A percentile compares a stretch with the other conserved stretches of the same genome.
These are phyloP conservation scores for Nemania sp. DNA, from an alignment of 2,329 filamentous ascomycete genomes.

Conservation along the genomic window DNA sequence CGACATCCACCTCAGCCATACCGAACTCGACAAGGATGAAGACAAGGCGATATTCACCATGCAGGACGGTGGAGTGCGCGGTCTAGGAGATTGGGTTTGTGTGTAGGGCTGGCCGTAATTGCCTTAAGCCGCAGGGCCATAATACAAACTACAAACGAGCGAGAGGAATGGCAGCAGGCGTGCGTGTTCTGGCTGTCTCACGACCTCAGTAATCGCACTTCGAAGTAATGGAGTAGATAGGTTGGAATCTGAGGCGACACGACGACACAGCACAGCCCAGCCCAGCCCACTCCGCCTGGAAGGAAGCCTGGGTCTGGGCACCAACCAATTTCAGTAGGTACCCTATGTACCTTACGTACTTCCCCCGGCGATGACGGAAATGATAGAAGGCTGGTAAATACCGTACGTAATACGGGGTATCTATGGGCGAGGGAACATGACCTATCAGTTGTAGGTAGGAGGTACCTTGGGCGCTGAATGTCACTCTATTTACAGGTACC, in stretches of 20 bases:
- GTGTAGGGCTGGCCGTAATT: slow-evolving; percentile 26
- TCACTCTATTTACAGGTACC: too few species aligned
- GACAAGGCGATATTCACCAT: slow-evolving; percentile 40
- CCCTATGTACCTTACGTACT: neutral
- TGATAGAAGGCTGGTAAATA: neutral
- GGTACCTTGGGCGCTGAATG: too few species aligned
- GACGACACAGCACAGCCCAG: slow-evolving; percentile 15
- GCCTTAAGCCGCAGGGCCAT: slow-evolving; percentile 34
- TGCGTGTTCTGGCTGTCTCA: slow-evolving; percentile 16
- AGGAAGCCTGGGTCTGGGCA: neutral
- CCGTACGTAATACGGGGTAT: slow-evolving; percentile 5
- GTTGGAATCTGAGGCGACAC: slow-evolving; percentile 12
- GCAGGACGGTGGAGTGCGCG: slow-evolving; percentile 33
- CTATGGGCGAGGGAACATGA: neutral
- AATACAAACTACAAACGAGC: too few species aligned
- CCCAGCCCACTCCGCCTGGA: too few species aligned
- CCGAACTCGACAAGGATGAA: slow-evolving; percentile 43
- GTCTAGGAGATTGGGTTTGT: slow-evolving; percentile 22
- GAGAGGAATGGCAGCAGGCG: slow-evolving; percentile 3
- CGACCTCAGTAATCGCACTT: too few species aligned
- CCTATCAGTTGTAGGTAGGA: too few species aligned
- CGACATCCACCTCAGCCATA: slow-evolving; percentile 86
- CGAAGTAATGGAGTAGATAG: slow-evolving; percentile 9
- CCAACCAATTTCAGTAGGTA: neutral
- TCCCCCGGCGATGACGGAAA: neutral